Evolutionary conservation across 345 rosid species (phyloP).

Genomic region (Abelmoschus esculentus): DNA sequence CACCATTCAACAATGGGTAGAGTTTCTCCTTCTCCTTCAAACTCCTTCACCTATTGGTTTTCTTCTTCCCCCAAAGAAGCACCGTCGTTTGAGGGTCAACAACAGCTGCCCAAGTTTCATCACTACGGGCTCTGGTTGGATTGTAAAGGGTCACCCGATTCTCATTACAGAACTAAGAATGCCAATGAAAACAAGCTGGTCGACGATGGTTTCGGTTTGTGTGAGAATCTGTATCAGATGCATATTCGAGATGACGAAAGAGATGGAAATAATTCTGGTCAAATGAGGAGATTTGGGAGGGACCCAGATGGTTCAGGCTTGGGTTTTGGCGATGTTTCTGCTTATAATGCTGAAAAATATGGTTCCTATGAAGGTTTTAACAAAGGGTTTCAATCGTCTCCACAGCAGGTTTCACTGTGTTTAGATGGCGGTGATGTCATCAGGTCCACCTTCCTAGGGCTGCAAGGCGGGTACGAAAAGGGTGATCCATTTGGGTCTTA

Average conservation of each 20-base stretch:
- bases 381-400: conserved; percentile 23
- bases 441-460: conserved; percentile 24
- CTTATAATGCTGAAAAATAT: conserved; percentile 20
- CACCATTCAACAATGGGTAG: conserved; percentile 19
- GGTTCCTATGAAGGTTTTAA: conserved; percentile 20
- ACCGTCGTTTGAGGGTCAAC: conserved; percentile 19
- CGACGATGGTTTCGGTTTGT: conserved; percentile 29
- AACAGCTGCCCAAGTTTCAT: conserved; percentile 10
- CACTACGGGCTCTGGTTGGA: conserved; percentile 26
- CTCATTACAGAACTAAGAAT: conserved; percentile 12
- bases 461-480: conserved; percentile 22
- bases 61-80: conserved; percentile 23
- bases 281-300: conserved; percentile 25
- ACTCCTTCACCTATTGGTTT: conserved; percentile 34
- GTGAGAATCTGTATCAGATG: conserved; percentile 33
- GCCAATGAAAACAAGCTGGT: conserved; percentile 8
- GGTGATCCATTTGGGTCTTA: conserved; percentile 26
- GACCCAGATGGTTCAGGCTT: background rate
- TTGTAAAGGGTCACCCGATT: conserved; percentile 19
- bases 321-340: conserved; percentile 23
- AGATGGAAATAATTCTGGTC: conserved; percentile 13
- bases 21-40: conserved; percentile 25
- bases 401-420: conserved; percentile 18
- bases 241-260: conserved; percentile 32
- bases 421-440: conserved; percentile 12